These are phyloP conservation scores for Trichomonas tenax DNA, from an alignment of 208 protist species.

Conservation along the genomic window DNA sequence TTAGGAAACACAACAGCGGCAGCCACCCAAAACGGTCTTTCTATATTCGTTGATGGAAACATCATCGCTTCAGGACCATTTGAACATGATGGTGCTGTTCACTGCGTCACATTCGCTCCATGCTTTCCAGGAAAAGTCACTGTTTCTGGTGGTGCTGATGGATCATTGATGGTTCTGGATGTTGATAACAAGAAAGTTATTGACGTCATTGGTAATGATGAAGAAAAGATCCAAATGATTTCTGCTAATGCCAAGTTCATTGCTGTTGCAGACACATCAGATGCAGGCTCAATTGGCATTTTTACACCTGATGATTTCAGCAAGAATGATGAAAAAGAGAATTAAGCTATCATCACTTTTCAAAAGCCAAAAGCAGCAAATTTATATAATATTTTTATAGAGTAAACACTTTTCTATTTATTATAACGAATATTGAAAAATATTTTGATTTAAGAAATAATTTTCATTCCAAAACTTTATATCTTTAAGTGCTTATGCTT, in stretches of 20 bases:
- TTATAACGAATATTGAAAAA: too few relatives aligned
- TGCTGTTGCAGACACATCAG: conserved; percentile 17
- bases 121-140: neutral
- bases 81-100: neutral
- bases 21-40: neutral
- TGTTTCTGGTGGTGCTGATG: conserved; percentile 5
- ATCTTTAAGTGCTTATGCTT: too few relatives aligned
- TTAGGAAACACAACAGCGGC: neutral
- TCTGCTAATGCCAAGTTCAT: neutral
- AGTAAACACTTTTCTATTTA: too few relatives aligned
- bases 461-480: too few relatives aligned
- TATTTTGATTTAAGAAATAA: too few relatives aligned
- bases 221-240: neutral
- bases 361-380: too few relatives aligned
- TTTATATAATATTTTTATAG: too few relatives aligned
- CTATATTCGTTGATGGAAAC: neutral
- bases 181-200: neutral
- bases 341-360: too few relatives aligned
- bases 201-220: neutral
- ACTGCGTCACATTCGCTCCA: neutral
- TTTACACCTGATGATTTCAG: neutral
- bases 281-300: neutral
- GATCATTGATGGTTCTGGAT: neutral
- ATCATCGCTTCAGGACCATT: neutral
- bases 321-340: neutral